Percentiles rank a stretch among this genome's conserved stretches.
Conservation (phyloP, 2,329 filamentous ascomycete species). For the Thelonectria blattea region DNA sequence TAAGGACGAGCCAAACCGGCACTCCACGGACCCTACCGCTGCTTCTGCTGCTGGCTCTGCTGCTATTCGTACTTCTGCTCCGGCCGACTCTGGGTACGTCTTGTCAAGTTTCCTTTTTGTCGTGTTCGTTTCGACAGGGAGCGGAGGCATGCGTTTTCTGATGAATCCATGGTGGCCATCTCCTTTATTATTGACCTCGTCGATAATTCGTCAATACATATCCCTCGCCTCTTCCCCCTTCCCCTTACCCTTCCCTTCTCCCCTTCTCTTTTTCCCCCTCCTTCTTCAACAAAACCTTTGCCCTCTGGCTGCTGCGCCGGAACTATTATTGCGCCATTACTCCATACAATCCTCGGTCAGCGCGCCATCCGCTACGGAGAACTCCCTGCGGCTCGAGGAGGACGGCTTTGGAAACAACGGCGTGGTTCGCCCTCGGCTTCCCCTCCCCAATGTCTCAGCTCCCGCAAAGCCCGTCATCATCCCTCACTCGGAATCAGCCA, state of each 20-base stretch:
- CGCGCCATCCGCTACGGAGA: not conserved
- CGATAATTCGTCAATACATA: not conserved
- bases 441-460: constrained; percentile 22
- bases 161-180: not conserved
- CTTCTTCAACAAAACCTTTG: not conserved
- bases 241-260: not conserved
- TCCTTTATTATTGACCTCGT: not conserved
- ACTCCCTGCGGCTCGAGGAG: not conserved
- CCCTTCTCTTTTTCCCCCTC: not conserved
- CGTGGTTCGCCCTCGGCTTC: not conserved
- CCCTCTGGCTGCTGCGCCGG: not conserved
- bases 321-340: not conserved
- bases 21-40: constrained; percentile 28
- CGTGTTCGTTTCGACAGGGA: not conserved
- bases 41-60: not conserved
- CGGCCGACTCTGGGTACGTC: constrained; percentile 27
- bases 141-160: not conserved
- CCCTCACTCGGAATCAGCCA: constrained; percentile 17
- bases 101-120: constrained; percentile 3
- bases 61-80: constrained; percentile 18
- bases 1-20: constrained; percentile 19
- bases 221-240: not conserved
- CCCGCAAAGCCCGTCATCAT: constrained; percentile 15
- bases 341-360: not conserved
- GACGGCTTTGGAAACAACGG: constrained; percentile 12